Base-by-base conservation (phyloP, 805 yeast species). In the Hanseniaspora lindneri region DNA sequence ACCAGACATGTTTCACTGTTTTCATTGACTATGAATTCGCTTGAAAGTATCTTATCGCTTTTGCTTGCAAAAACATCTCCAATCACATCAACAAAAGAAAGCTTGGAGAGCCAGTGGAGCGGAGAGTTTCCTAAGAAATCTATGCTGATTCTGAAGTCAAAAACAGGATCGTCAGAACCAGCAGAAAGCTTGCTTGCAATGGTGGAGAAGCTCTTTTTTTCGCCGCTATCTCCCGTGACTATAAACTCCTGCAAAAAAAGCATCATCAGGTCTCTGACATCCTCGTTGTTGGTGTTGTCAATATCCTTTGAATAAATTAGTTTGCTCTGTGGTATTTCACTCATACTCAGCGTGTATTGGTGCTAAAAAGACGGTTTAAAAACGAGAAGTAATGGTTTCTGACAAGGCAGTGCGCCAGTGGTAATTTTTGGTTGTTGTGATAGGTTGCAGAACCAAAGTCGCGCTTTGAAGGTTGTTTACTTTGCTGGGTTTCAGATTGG, bases 91-190 rank as follows among this genome's bases (percentile, higher is more conserved):
- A 80, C 65, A 51, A 85, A 77, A 0, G 94, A 97, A 61, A 92
- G 72, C 0, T 96, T 84, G 14, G 96, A 79, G 3, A 96, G 94
- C 94, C 97, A 84, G 64, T 92, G 99, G 50, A 92, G 70, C 0
- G 95, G 86, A 0, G 95, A 82, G 60, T 92, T 92, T 0, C 97
- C 96, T 51, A 81, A 77, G 56, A 84, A 94, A 64, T 94, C 99
- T 39, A 94, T 83, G 1, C 96, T 80, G 29, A 86, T 84, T 58
- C 86, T 92, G 44, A 88, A 70, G 51, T 77, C 74, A 32, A 84
- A 41, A 13, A 52, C 50, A 41, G 47, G 7, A 50, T 57, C 20
- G 47, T 57, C 16, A 23, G 55, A 23, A 56, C 54, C 33, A 17
- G 21, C 20, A 16, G 23, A 32, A 19, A 42, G 21, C 11, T 35